A percentile compares a stretch with the other conserved stretches of the same genome.
Conservation (phyloP, 306 rosid genomes). For the Quercus wislizeni region DNA sequence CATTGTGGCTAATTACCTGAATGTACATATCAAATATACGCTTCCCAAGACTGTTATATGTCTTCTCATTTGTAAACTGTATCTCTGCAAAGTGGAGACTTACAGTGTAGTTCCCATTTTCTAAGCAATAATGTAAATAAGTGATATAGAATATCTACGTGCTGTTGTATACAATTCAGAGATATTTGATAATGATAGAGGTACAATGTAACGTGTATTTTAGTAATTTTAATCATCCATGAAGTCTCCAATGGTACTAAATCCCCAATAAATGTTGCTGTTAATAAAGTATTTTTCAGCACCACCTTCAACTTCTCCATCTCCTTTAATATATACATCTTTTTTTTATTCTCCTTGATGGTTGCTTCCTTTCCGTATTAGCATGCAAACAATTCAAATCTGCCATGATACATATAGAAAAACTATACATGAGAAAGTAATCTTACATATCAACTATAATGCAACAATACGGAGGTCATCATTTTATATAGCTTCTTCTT, state of each 20-base stretch:
- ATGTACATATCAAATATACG: conserved; percentile 61
- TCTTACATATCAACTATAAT: not conserved
- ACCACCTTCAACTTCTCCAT: conserved; percentile 40
- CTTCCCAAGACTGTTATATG: conserved; percentile 53
- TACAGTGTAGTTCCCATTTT: conserved; percentile 58
- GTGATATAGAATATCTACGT: conserved; percentile 48
- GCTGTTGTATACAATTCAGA: conserved; percentile 52
- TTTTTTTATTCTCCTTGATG: conserved; percentile 17
- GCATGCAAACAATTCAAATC: conserved; percentile 71
- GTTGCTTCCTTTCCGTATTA: conserved; percentile 43
- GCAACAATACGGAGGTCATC: not conserved
- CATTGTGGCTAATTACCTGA: conserved; percentile 47
- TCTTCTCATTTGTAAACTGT: conserved; percentile 49
- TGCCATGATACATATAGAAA: conserved; percentile 27
- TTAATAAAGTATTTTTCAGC: conserved; percentile 27
- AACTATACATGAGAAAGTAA: conserved; percentile 15
- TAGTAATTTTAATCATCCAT: conserved; percentile 42
- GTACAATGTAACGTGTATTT: conserved; percentile 35
- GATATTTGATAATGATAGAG: conserved; percentile 36
- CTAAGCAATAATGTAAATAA: conserved; percentile 72
- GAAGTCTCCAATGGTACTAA: conserved; percentile 54
- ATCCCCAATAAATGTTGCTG: conserved; percentile 37
- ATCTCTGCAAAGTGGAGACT: conserved; percentile 68
- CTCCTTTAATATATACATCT: conserved; percentile 31
- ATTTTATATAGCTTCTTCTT: not conserved